Evolutionary conservation across 768 basidiomycete species (phyloP), one percentile per base, ranked within the genome.

Genomic region (Boletus rubroflammeus): DNA sequence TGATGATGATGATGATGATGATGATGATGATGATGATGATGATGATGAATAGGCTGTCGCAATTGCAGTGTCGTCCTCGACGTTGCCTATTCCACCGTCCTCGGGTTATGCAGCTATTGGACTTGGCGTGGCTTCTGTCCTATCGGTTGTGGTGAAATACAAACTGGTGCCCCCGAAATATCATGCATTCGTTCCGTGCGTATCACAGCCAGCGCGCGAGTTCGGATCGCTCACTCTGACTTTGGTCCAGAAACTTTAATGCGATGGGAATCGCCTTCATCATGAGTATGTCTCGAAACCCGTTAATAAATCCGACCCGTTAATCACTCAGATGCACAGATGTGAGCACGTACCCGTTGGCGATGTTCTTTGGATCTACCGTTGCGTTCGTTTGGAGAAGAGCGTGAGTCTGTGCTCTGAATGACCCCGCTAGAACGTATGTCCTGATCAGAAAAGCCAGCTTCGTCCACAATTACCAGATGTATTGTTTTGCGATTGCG

Each of bases 401-500:
- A 40, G 25, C 6, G 29, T 31, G 14, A 31, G 52, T 23, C 15
- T 31, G 7, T 13, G 13, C 34, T 23, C 25, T n/a, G 29, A 10
- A 34, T 25, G 41, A 38, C 9, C 4, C 40, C 6, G 19, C 7
- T n/a, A 23, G 7, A n/a, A 21, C 11, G 2, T 23, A 9, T 44
- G 6, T 26, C 11, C 26, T 34, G 53, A 21, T 34, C 8, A 19
- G 15, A 14, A 28, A 41, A 52, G 28, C 47, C 47, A 19, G 58
- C 39, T 41, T 21, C 5, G 6, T 29, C 17, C 8, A n/a, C 11
- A 28, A 46, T 31, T 63, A 60, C 17, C 50, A 57, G 29, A 50
- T 41, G 64, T 72, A 70, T 53, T 70, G 67, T 21, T 76, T 70
- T 46, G 67, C 73, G 14, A 40, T 75, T 19, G 72, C 74, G 25